These are phyloP conservation scores for Botryotinia convoluta DNA, from an alignment of 2,329 filamentous ascomycete genomes.

Conservation along the genomic window DNA sequence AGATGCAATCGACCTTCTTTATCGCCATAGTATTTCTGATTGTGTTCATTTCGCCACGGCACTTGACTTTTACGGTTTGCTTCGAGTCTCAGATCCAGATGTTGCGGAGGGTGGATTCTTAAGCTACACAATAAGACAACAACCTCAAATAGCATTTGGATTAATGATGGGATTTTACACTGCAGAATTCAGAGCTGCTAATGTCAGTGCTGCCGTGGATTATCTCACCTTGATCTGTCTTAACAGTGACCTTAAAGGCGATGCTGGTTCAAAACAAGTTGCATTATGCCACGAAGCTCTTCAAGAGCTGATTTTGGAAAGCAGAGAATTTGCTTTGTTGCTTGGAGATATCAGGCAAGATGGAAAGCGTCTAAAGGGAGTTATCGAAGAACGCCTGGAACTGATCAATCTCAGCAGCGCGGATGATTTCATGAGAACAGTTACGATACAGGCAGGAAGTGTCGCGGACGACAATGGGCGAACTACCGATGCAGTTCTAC, in stretches of 20 bases:
- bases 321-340: slow-evolving; percentile 88
- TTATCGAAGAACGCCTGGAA: slow-evolving; percentile 79
- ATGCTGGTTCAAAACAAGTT: slow-evolving; percentile 72
- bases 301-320: slow-evolving; percentile 93
- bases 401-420: slow-evolving; percentile 79
- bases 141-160: slow-evolving; percentile 89
- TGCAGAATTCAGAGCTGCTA: slow-evolving; percentile 86
- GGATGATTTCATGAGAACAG: slow-evolving; percentile 83
- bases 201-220: slow-evolving; percentile 86
- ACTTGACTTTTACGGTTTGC: slow-evolving; percentile 81
- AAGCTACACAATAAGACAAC: slow-evolving; percentile 63
- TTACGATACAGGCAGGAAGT: slow-evolving; percentile 87
- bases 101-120: slow-evolving; percentile 69
- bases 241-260: slow-evolving; percentile 76
- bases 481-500: slow-evolving; percentile 86
- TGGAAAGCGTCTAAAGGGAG: slow-evolving; percentile 78
- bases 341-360: slow-evolving; percentile 86
- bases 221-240: slow-evolving; percentile 90
- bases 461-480: slow-evolving; percentile 93
- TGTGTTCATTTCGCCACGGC: slow-evolving; percentile 93
- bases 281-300: slow-evolving; percentile 88
- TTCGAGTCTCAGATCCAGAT: slow-evolving; percentile 81
- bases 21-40: slow-evolving; percentile 86
- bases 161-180: slow-evolving; percentile 95
- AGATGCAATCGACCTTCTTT: slow-evolving; percentile 86